These are phyloP conservation scores for Quercus wislizeni DNA, from an alignment of 306 rosid genomes.

Conservation along the genomic window DNA sequence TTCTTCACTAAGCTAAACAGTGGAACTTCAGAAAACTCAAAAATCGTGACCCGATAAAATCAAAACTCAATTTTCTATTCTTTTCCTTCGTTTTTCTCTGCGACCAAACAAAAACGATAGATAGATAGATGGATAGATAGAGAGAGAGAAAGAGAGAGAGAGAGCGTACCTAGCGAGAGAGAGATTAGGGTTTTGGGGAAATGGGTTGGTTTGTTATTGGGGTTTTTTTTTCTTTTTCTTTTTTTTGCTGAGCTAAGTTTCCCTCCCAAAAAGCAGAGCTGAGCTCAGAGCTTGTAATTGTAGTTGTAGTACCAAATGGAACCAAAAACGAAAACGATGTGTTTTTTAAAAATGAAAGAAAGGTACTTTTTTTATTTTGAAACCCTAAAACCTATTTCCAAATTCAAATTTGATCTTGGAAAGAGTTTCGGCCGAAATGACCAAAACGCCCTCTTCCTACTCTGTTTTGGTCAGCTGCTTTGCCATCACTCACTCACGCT, in stretches of 20 bases:
- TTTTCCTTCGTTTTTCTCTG: background rate
- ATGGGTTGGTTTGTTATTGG: background rate
- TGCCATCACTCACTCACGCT: background rate
- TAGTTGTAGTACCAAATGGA: background rate
- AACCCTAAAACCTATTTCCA: conserved; percentile 37
- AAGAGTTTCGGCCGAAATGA: background rate
- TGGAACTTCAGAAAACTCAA: background rate
- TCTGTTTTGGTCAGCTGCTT: background rate
- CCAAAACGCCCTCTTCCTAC: background rate
- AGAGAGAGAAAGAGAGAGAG: conserved; percentile 22
- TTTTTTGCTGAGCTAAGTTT: conserved; percentile 3
- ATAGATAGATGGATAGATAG: background rate
- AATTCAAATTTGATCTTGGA: conserved; percentile 5
- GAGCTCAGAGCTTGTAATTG: background rate
- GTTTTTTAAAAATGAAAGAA: too few species aligned
- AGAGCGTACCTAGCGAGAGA: conserved; percentile 30
- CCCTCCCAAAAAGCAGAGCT: conserved; percentile 34
- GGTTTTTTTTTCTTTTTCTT: too few species aligned
- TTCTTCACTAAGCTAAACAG: background rate
- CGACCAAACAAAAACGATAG: conserved; percentile 10
- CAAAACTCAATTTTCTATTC: background rate
- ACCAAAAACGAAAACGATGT: background rate
- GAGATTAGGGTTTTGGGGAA: conserved; percentile 10
- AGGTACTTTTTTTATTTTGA: background rate
- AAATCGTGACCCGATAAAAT: background rate